Evolutionary conservation across 257 asterid species (phyloP), one percentile per base, ranked within the genome.

Genomic region (Fraxinus pennsylvanica): DNA sequence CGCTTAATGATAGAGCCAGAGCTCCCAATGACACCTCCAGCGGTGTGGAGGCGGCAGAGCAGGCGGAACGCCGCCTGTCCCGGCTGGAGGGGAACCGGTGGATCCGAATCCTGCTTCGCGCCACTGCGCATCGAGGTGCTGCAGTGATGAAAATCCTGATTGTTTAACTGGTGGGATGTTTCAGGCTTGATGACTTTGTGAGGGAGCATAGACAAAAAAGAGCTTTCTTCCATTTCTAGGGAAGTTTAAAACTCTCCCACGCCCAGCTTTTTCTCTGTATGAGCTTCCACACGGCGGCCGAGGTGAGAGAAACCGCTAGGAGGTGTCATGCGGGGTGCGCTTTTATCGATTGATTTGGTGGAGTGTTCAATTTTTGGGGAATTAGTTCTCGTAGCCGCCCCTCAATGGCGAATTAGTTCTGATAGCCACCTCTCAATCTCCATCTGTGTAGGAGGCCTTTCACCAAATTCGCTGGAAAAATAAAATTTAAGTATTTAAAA

Each of bases 1-100:
- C 81, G 83, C 67, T 80, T 86, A 70, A 89, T 76, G 36, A 86
- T 27, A 72, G 69, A 19, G 6, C 92, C 92, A 32, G 89, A 83
- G 79, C 41, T 80, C 33, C 92, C 94, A 71, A 89, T 89, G 29
- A 89, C 88, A 0, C 90, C 89, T 6, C 93, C 91, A 4, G 88
- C 91, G 7, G 83, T 72, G 78, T 83, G 84, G 38, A 83, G 80
- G 87, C 73, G 85, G 86, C 92, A 89, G 12, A 89, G 85, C 54
- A 89, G 36, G 19, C 94, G 94, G 86, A 86, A 89, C 13, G 75
- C 25, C 71, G 67, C 86, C 76, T 82, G 83, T 1, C 80, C 86
- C 12, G 76, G 68, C 10, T 50, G 81, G 25, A 50, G 78, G 4
- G 80, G n/a, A 52, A 73, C 71, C 13, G 72, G 84, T 5, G 74